A percentile compares a stretch with the other conserved stretches of the same genome.
Conservation (phyloP, 306 rosid species). For the Mimosa bimucronata region DNA sequence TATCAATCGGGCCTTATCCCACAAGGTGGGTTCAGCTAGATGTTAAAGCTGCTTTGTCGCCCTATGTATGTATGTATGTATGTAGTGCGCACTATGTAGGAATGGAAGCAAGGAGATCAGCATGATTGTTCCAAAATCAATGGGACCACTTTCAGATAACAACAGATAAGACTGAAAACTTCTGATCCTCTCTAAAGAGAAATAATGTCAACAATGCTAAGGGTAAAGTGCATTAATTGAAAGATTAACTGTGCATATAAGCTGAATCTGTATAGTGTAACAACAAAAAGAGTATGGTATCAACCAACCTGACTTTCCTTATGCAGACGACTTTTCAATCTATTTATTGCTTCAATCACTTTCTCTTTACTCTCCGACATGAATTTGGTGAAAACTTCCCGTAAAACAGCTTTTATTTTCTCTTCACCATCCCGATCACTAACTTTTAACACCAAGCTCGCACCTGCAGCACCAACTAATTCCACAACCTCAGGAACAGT, state of each 20-base stretch:
- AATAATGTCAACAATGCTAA: background rate
- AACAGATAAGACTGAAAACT: constrained; percentile 19
- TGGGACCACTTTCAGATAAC: background rate
- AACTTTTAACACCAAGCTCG: constrained; percentile 42
- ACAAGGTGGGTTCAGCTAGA: constrained; percentile 1
- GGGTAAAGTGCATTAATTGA: background rate
- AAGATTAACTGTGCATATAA: background rate
- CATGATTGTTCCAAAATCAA: background rate
- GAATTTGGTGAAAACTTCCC: constrained; percentile 53
- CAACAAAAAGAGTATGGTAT: background rate
- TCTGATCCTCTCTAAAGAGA: constrained; percentile 16
- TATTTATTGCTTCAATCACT: constrained; percentile 44
- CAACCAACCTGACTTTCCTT: constrained; percentile 57
- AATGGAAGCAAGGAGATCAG: constrained; percentile 5
- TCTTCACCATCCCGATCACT: constrained; percentile 50
- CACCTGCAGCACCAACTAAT: constrained; percentile 54
- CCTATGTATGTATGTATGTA: too few species aligned
- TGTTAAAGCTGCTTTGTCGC: background rate
- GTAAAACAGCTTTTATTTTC: constrained; percentile 47
- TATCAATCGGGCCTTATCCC: too few species aligned
- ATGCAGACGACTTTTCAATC: constrained; percentile 55
- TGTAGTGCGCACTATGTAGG: constrained; percentile 17
- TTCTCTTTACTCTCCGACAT: constrained; percentile 61
- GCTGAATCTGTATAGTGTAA: background rate
- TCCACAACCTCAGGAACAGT: constrained; percentile 67